phyloP scores from a whole-genome alignment of 148 eudicot genomes.

The Rhododendron simsii region DNA sequence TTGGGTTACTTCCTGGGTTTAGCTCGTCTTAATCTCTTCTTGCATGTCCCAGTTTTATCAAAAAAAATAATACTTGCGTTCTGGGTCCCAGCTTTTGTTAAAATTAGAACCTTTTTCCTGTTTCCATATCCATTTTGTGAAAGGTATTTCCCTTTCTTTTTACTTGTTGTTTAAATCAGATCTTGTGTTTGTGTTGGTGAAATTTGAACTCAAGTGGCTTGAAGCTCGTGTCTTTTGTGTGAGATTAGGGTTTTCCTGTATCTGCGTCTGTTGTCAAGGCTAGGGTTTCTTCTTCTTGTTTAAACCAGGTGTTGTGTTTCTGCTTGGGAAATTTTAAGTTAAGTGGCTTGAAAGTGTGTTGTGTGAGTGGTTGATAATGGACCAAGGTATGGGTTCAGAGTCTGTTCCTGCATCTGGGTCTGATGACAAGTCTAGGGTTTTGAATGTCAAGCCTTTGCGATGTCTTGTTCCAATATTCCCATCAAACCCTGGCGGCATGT shows the following conservation, averaged over 20 bases:
- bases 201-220: neutral
- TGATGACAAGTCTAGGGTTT: slow-evolving; percentile 35
- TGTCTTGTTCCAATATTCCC: slow-evolving; percentile 43
- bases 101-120: neutral
- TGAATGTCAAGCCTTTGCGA: slow-evolving; percentile 41
- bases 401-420: slow-evolving; percentile 21
- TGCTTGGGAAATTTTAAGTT: neutral
- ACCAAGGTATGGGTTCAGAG: slow-evolving; percentile 27
- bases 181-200: neutral
- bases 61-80: too few relatives aligned
- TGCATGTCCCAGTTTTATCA: neutral
- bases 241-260: neutral
- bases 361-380: slow-evolving; percentile 21
- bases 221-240: neutral
- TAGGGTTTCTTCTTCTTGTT: neutral
- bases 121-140: neutral
- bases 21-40: neutral
- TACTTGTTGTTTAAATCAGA: neutral
- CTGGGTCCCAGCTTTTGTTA: neutral
- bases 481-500: slow-evolving; percentile 15
- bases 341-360: slow-evolving; percentile 3
- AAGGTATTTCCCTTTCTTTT: neutral
- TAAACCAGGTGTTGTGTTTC: neutral
- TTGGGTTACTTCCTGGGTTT: neutral
- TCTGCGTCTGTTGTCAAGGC: neutral